Evolutionary conservation across 2,329 filamentous ascomycete genomes (phyloP), one percentile per base, ranked within the genome.

Genomic region (Stachybotrys elegans): DNA sequence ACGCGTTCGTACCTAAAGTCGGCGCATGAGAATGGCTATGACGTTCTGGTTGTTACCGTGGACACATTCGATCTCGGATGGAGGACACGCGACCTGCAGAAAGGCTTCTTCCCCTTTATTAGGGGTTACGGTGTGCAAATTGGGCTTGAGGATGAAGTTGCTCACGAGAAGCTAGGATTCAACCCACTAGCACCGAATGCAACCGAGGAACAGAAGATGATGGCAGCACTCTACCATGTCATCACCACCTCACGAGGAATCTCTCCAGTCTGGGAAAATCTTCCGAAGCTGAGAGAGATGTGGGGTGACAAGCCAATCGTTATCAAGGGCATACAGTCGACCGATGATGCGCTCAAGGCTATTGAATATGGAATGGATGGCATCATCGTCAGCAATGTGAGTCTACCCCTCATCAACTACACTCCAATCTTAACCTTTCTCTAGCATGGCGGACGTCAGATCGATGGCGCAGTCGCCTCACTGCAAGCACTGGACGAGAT

Each of bases 81-180:
- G 25, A 9, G 25, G 25, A 29, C 25, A 29, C 25, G 25, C 25
- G 25, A 29, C 25, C n/a, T 29, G n/a, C 9, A 29, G n/a, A 29
- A 9, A n/a, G 25, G 25, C n/a, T 29, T 29, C 25, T 29, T 29
- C 25, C 25, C 25, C n/a, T 29, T 29, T 29, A 29, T 29, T n/a
- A 9, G 25, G 9, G 25, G 25, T n/a, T 9, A 9, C n/a, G 25
- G 25, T 9, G 25, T 29, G 25, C 25, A 29, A 40, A 40, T 40
- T 37, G 34, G 34, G 20, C 22, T 34, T 46, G 36, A 48, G 20
- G 43, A 40, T 20, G 42, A 22, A 5, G 37, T 25, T 44, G 35
- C 36, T 22, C 32, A 29, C 35, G 22, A 44, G 32, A 17, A 14
- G 12, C 35, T 22, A 39, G 34, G 34, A 21, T 37, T 37, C 16